Evolutionary conservation across 2,329 filamentous ascomycete species (phyloP), one percentile per base, ranked within the genome.

Genomic region (Bretziella fagacearum): DNA sequence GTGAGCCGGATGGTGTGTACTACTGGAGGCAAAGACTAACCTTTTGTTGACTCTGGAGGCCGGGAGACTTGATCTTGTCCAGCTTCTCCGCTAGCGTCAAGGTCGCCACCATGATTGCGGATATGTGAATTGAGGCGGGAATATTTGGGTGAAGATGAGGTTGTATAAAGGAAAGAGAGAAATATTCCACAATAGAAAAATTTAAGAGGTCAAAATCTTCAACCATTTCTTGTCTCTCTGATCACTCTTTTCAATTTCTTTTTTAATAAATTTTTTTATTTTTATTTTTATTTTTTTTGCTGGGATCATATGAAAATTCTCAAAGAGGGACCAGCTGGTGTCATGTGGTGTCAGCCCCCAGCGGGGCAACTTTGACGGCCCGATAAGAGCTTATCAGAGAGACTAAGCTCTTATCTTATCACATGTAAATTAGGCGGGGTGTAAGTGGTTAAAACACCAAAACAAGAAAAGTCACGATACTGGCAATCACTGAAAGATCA

Each of bases 31-130:
- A 11, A 13, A n/a, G 15, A 46, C 22, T 37, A 37, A 91, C 86
- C 74, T 87, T 85, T 63, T 93, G 79, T 66, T 95, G 87, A 62
- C 84, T 94, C 64, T 96, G 84, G 58, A 95, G 77, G 65, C 93
- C 94, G 48, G 91, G 91, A 60, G 84, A 91, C 65, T 91, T 84
- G 63, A 96, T 95, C 74, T 93, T 95, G 68, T 89, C 84, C 62
- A 98, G 77, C 70, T 86, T 93, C 70, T 94, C 89, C 62, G 82
- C 78, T 58, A 96, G 59, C 54, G 69, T 66, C 56, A 65, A 59
- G 54, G 65, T 65, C 56, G 65, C 63, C 70, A n/a, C n/a, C n/a
- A 73, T 74, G 25, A 25, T 47, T 51, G 45, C 45, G 49, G 49
- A 47, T 35, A 18, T 35, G 13, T 43, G 29, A 20, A 43, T 27